These are phyloP conservation scores for Tolypocladium tundrense DNA, from an alignment of 2,329 filamentous ascomycete species.

Conservation along the genomic window DNA sequence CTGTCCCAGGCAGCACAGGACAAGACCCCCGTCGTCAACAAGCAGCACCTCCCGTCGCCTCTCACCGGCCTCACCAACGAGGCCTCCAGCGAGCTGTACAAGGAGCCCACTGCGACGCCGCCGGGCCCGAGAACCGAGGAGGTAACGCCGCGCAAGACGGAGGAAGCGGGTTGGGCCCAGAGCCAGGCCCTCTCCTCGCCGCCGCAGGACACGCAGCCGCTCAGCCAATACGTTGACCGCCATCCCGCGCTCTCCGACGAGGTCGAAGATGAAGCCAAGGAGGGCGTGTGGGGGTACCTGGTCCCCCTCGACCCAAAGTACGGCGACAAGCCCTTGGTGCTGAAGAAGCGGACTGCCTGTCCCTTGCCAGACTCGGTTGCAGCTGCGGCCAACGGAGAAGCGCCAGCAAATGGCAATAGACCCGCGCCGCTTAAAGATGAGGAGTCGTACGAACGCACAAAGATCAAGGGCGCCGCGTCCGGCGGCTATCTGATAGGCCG, in stretches of 20 bases:
- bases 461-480: conserved; percentile 52
- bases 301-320: conserved; percentile 67
- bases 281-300: conserved; percentile 94
- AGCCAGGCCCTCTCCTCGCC: conserved; percentile 44
- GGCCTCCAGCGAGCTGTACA: conserved; percentile 48
- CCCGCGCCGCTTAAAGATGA: conserved; percentile 42
- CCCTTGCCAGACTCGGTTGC: conserved; percentile 42
- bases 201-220: conserved; percentile 50
- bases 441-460: conserved; percentile 51
- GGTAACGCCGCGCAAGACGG: conserved; percentile 37
- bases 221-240: conserved; percentile 65
- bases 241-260: conserved; percentile 66
- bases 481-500: conserved; percentile 86
- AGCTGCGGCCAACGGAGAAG: conserved; percentile 22
- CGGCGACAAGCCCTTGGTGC: conserved; percentile 54
- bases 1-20: conserved; percentile 43
- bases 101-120: conserved; percentile 64
- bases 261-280: conserved; percentile 69
- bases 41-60: conserved; percentile 70
- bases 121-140: conserved; percentile 50
- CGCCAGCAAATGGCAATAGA: conserved; percentile 31
- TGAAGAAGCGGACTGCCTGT: conserved; percentile 66
- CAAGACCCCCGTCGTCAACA: conserved; percentile 51
- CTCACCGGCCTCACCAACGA: conserved; percentile 51
- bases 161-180: conserved; percentile 33